Evolutionary conservation across 306 rosid species (phyloP).

Genomic region (Casuarina cunninghamiana): DNA sequence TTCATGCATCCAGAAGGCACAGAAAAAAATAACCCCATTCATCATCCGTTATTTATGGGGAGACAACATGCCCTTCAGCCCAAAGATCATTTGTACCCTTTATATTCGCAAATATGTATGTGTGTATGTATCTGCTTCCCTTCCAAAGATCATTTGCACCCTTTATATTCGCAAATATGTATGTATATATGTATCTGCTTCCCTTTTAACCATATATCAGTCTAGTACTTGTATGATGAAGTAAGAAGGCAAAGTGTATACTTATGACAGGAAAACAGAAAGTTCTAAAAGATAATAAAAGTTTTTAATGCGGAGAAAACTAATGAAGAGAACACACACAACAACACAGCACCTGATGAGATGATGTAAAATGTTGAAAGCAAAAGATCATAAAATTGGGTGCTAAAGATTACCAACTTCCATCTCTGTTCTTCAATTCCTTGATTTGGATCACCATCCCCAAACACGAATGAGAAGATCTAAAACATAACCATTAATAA

Average conservation of each 20-base stretch:
- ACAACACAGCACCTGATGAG: conserved; percentile 21
- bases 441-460: conserved; percentile 99
- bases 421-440: conserved; percentile 99
- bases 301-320: conserved; percentile 4
- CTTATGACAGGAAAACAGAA: neutral
- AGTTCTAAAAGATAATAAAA: neutral
- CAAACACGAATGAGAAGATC: conserved; percentile 97
- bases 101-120: no score
- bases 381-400: conserved; percentile 91
- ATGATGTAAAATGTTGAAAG: conserved; percentile 39
- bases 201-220: neutral
- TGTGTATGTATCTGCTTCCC: neutral
- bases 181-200: neutral
- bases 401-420: conserved; percentile 99
- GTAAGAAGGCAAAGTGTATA: neutral
- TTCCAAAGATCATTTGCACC: neutral
- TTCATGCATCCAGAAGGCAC: neutral
- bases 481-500: conserved; percentile 32
- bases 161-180: neutral
- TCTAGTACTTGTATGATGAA: neutral
- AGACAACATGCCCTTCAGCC: neutral
- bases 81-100: neutral
- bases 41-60: neutral
- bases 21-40: neutral
- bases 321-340: conserved; percentile 10